Evolutionary conservation across 1,284 basidiomycete species (phyloP).

Genomic region (Tilletia walkeri): DNA sequence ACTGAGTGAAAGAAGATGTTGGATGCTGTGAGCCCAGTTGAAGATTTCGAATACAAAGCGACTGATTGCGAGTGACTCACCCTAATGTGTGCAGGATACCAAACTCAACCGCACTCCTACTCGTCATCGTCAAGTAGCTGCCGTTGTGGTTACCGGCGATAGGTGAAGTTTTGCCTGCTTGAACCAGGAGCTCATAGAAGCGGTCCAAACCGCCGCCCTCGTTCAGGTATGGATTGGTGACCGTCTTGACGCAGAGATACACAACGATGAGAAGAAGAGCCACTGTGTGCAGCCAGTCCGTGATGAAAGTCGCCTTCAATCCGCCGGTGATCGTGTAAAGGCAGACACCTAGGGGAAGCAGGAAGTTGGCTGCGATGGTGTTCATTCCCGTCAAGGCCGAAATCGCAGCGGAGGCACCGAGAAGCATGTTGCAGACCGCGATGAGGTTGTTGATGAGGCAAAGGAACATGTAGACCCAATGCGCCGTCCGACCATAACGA

Average conservation of each 20-base stretch:
- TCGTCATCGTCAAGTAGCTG: constrained; percentile 27
- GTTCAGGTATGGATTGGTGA: constrained; percentile 31
- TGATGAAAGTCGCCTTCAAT: constrained; percentile 43
- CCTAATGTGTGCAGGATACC: constrained; percentile 46
- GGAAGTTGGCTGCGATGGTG: constrained; percentile 40
- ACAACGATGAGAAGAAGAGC: constrained; percentile 44
- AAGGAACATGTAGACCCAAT: constrained; percentile 32
- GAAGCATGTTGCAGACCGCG: constrained; percentile 46
- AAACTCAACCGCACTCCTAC: constrained; percentile 35
- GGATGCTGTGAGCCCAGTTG: no score
- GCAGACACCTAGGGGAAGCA: constrained; percentile 44
- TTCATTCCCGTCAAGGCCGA: constrained; percentile 47
- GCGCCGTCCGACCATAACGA: constrained; percentile 33
- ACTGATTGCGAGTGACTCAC: background rate
- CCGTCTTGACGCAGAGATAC: constrained; percentile 42
- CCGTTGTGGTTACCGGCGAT: constrained; percentile 27
- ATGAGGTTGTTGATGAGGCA: constrained; percentile 48
- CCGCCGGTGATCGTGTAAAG: constrained; percentile 48
- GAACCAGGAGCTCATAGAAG: constrained; percentile 36
- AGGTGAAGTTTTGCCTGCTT: constrained; percentile 18
- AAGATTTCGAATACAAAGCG: no score
- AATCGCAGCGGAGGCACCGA: constrained; percentile 45
- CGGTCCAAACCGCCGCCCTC: constrained; percentile 27
- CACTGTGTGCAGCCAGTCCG: constrained; percentile 29
- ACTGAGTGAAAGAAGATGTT: constrained; percentile 1